Evolutionary conservation across 1,284 basidiomycete species (phyloP), one percentile per base, ranked within the genome.

Genomic region (Malassezia arunalokei): DNA sequence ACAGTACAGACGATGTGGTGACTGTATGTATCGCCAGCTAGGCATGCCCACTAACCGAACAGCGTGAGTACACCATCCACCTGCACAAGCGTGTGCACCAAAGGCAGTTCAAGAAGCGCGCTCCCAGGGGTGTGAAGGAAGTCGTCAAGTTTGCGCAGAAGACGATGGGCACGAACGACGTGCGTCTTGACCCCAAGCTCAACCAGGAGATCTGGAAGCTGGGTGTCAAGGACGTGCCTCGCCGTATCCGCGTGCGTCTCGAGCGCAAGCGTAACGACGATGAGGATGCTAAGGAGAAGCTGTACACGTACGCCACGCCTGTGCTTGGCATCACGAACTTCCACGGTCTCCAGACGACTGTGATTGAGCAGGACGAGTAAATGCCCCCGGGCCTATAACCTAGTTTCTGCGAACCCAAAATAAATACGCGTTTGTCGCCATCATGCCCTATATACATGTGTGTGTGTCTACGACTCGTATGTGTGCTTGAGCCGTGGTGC

Each of bases 201-300:
- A 72, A 72, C 65, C 66, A 72, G 60, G 70, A 68, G 63, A 60
- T 72, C 51, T 72, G 70, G 70, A 68, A 69, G 63, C 60, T 65
- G 55, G 70, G 70, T 59, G 62, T 72, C 51, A 70, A 70, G 65
- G 69, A 70, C 56, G 64, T 69, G 45, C 70, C 70, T 43, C 60
- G 66, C 54, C 60, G 70, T 31, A 54, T 72, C 37, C 66, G 70
- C 44, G 68, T 72, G 37, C 61, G 68, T 43, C 63, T 72, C 32
- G 70, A 72, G 62, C 66, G 70, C 58, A 71, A 70, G 68, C 68
- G 70, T 51, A 72, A 72, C 62, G 70, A 72, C 62, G 70, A 72
- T 61, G 70, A 72, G 64, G 65, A 65, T 43, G 70, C 70, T 51
- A 72, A 72, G 68, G 70, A 72, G 68, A 70, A 68, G 64, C 68